Percentiles rank a stretch among this genome's conserved stretches.
Conservation (phyloP, 1,284 basidiomycete genomes). For the Ustanciosporium gigantosporum region DNA sequence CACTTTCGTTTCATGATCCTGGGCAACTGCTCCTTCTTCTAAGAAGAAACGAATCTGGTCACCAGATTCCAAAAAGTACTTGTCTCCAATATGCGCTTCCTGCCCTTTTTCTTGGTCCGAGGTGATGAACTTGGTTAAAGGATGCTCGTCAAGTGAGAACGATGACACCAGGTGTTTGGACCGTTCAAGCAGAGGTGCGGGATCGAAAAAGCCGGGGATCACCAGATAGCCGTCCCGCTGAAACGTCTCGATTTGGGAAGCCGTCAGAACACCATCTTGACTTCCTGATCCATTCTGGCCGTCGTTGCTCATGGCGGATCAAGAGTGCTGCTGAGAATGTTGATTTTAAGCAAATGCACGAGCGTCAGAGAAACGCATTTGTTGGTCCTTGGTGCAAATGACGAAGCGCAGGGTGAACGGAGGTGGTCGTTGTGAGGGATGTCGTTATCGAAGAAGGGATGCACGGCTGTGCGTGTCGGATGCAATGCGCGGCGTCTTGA, state of each 20-base stretch:
- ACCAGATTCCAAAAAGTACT: conserved; percentile 86
- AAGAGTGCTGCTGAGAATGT: no score
- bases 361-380: no score
- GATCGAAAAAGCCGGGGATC: conserved; percentile 74
- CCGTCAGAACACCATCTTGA: conserved; percentile 11
- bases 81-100: conserved; percentile 68
- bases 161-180: conserved; percentile 73
- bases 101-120: conserved; percentile 52
- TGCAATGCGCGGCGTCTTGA: no score
- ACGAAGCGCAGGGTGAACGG: no score
- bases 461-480: no score
- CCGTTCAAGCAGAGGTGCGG: conserved; percentile 69
- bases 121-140: conserved; percentile 87
- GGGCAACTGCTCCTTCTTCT: conserved; percentile 71
- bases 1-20: conserved; percentile 35
- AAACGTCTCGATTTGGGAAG: conserved; percentile 39
- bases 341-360: no score
- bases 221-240: conserved; percentile 71
- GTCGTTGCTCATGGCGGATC: no score
- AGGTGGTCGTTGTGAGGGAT: no score
- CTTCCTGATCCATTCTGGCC: no score
- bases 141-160: conserved; percentile 78
- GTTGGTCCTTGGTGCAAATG: no score
- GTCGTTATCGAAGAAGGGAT: no score
- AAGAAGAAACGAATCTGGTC: conserved; percentile 80